Evolutionary conservation across 495 filamentous ascomycete genomes (phyloP).

Genomic region (Extremus antarcticus): DNA sequence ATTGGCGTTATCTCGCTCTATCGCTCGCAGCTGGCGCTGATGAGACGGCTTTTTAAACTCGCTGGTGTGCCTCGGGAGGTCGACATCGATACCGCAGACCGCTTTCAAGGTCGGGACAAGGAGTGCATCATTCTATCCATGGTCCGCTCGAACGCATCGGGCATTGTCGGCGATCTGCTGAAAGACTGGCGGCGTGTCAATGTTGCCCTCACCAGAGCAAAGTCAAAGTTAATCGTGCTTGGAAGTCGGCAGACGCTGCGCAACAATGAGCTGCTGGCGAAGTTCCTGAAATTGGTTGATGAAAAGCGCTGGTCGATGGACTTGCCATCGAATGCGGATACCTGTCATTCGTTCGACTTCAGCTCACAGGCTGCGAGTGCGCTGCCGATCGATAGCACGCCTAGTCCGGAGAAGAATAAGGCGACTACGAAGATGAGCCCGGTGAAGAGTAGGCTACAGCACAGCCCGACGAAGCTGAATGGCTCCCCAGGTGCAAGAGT

Average conservation of each 20-base stretch:
- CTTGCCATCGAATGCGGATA: slow-evolving; percentile 43
- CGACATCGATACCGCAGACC: slow-evolving; percentile 93
- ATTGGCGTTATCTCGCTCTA: slow-evolving; percentile 99
- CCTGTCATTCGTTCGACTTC: slow-evolving; percentile 11
- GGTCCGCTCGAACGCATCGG: slow-evolving; percentile 73
- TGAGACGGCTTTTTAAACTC: slow-evolving; percentile 31
- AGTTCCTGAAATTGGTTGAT: slow-evolving; percentile 68
- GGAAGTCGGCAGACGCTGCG: slow-evolving; percentile 66
- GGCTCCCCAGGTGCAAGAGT: not conserved
- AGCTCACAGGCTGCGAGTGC: slow-evolving; percentile 9
- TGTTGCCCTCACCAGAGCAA: slow-evolving; percentile 85
- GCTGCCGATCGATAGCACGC: not conserved
- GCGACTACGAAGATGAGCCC: not conserved
- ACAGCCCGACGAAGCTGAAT: not conserved
- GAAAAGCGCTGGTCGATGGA: slow-evolving; percentile 64
- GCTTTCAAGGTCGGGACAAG: slow-evolving; percentile 93
- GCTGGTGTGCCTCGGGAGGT: slow-evolving; percentile 36
- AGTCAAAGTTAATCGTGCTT: slow-evolving; percentile 77
- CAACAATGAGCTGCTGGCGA: slow-evolving; percentile 62
- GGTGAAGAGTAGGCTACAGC: too few relatives aligned
- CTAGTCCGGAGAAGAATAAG: slow-evolving; percentile 2
- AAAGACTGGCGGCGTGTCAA: slow-evolving; percentile 91
- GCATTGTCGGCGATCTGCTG: slow-evolving; percentile 74
- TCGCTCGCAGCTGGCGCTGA: slow-evolving; percentile 69
- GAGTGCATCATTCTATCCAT: slow-evolving; percentile 75